Conservation (phyloP, 805 yeast genomes). For the Spathaspora boniae region DNA sequence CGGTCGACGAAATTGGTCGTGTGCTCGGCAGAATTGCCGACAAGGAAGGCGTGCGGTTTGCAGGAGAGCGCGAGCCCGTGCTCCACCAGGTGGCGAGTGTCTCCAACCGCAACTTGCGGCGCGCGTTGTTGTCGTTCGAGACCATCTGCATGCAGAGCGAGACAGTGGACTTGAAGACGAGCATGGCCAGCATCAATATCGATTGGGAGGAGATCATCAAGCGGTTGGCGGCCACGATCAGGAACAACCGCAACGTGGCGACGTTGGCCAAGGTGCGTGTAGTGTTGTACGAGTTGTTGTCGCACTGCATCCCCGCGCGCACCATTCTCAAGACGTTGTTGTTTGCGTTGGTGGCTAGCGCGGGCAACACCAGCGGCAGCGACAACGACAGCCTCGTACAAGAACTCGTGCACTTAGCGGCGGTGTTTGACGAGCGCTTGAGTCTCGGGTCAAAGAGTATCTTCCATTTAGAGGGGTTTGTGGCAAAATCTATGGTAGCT, state of each 20-base stretch:
- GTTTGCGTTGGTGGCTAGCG: conserved; percentile 39
- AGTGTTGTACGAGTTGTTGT: conserved; percentile 73
- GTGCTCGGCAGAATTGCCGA: conserved; percentile 55
- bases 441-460: conserved; percentile 85
- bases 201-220: conserved; percentile 89
- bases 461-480: conserved; percentile 91
- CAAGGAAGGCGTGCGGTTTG: conserved; percentile 49
- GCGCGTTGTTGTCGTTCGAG: conserved; percentile 75
- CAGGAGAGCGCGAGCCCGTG: conserved; percentile 33
- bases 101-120: conserved; percentile 71
- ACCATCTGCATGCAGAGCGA: conserved; percentile 74
- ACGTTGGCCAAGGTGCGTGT: conserved; percentile 59
- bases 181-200: conserved; percentile 53
- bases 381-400: conserved; percentile 28
- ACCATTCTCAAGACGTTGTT: conserved; percentile 62
- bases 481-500: conserved; percentile 81
- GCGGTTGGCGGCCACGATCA: conserved; percentile 58
- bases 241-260: conserved; percentile 61
- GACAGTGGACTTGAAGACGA: conserved; percentile 29
- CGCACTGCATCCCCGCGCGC: conserved; percentile 92
- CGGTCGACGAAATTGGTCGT: conserved; percentile 49
- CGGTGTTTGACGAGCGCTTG: conserved; percentile 79
- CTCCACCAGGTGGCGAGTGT: conserved; percentile 51
- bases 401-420: conserved; percentile 56
- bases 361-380: conserved; percentile 3